A percentile compares a stretch with the other conserved stretches of the same genome.
These are phyloP conservation scores for Rosa lucieae DNA, from an alignment of 306 rosid genomes.

Conservation along the genomic window DNA sequence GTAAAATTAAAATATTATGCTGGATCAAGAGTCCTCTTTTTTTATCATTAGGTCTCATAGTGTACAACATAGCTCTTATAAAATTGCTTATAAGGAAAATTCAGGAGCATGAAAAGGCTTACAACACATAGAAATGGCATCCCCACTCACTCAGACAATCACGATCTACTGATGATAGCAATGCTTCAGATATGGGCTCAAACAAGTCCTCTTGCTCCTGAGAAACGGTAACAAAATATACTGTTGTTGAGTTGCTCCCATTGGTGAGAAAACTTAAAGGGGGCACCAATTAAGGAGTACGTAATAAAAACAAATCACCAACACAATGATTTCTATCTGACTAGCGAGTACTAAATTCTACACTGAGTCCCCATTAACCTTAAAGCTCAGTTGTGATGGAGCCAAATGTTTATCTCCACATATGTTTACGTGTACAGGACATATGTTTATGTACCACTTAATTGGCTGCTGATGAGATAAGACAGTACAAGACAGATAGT, in stretches of 20 bases:
- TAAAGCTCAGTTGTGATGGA: not conserved
- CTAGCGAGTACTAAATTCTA: not conserved
- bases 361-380: not conserved
- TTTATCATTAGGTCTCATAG: too few relatives aligned
- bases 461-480: not conserved
- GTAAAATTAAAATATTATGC: constrained; percentile 50
- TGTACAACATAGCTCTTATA: too few relatives aligned
- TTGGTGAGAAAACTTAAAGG: not conserved
- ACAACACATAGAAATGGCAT: constrained; percentile 89
- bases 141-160: constrained; percentile 99
- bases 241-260: not conserved
- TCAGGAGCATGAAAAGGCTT: constrained; percentile 37
- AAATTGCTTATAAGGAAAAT: not conserved
- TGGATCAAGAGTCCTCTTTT: constrained; percentile 25
- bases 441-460: not conserved
- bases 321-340: not conserved
- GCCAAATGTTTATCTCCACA: constrained; percentile 5
- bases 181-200: constrained; percentile 88
- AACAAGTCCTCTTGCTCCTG: constrained; percentile 92
- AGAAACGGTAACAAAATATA: constrained; percentile 10
- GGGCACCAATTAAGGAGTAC: constrained; percentile 50
- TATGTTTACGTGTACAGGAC: not conserved
- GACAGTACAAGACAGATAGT: not conserved
- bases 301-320: not conserved
- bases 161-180: constrained; percentile 82